Evolutionary conservation across 306 rosid genomes (phyloP).

Genomic region (Inga laurina): DNA sequence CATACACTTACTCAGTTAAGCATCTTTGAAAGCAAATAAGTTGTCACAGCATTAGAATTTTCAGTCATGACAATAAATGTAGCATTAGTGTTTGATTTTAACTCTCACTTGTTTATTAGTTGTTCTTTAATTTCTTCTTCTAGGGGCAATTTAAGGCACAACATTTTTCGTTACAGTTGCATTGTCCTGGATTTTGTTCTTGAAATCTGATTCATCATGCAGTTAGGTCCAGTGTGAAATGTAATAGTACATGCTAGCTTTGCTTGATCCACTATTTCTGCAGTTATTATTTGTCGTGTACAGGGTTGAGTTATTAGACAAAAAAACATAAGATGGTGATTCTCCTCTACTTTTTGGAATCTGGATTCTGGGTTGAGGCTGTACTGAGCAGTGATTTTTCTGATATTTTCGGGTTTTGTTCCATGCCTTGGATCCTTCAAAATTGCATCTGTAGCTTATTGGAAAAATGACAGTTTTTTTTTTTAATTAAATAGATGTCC

Average conservation of each 20-base stretch:
- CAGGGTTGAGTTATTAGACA: slow-evolving; percentile 48
- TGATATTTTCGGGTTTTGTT: neutral
- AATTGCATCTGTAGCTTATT: no score
- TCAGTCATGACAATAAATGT: neutral
- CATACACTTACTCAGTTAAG: neutral
- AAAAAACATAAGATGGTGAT: neutral
- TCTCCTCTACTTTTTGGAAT: slow-evolving; percentile 11
- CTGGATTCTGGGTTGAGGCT: slow-evolving; percentile 13
- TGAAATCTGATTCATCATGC: slow-evolving; percentile 8
- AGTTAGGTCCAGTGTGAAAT: slow-evolving; percentile 11
- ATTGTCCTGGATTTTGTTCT: neutral
- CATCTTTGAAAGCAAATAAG: neutral
- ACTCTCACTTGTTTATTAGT: neutral
- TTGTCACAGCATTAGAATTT: neutral
- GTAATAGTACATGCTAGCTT: slow-evolving; percentile 11
- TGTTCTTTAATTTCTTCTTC: neutral
- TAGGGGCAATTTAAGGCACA: neutral
- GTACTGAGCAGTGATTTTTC: neutral
- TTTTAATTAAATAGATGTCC: neutral
- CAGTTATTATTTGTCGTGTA: neutral
- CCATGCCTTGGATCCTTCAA: no score
- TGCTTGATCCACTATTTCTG: slow-evolving; percentile 10
- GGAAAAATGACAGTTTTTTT: no score
- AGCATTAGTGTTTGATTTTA: neutral
- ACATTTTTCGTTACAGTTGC: neutral